These are phyloP conservation scores for Zalaria obscura DNA, from an alignment of 2,329 filamentous ascomycete genomes.

Conservation along the genomic window DNA sequence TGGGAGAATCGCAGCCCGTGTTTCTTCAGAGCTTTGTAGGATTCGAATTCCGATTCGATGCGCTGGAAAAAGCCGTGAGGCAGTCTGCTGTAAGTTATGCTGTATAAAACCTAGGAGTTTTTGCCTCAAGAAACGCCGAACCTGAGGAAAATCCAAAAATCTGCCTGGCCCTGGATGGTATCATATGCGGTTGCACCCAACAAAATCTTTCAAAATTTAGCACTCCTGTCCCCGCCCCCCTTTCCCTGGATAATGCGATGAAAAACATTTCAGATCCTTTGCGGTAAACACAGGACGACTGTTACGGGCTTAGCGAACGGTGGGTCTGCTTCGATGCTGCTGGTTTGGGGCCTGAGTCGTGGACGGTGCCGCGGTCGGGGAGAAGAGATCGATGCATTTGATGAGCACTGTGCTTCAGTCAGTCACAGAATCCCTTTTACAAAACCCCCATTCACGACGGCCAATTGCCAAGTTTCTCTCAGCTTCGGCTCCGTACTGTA, in stretches of 20 bases:
- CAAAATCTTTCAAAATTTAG: no score
- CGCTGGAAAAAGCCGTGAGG: no score
- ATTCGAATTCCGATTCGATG: no score
- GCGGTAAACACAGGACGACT: neutral
- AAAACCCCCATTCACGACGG: neutral
- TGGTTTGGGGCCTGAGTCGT: no score
- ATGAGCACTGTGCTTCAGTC: slow-evolving; percentile 28
- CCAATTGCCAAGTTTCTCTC: slow-evolving; percentile 7
- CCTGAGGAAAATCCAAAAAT: no score
- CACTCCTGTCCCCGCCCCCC: neutral
- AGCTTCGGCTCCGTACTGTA: neutral
- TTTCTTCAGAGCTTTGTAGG: no score
- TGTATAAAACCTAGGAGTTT: no score
- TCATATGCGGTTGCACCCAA: no score
- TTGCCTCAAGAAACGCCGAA: no score
- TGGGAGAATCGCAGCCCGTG: no score
- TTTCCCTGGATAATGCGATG: neutral
- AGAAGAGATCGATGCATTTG: slow-evolving; percentile 38
- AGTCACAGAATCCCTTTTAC: slow-evolving; percentile 1
- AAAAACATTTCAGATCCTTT: neutral
- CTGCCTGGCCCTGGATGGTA: no score
- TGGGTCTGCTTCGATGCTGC: neutral
- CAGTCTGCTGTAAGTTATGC: no score
- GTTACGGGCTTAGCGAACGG: neutral
- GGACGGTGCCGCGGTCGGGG: neutral